Conservation (phyloP, 345 rosid species). For the Gossypium rotundifolium region DNA sequence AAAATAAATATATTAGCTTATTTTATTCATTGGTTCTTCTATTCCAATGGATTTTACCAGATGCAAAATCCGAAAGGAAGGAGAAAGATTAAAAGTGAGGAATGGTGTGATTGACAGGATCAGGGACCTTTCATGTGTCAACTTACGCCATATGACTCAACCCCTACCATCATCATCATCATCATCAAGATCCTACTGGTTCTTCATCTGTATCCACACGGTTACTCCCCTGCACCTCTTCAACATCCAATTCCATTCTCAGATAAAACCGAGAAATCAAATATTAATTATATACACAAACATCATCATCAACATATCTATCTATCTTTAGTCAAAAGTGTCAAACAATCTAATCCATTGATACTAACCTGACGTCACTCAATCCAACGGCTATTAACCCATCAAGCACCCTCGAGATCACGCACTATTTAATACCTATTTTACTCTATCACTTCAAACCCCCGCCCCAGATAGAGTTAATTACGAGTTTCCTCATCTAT, state of each 20-base stretch:
- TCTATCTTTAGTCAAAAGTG: constrained; percentile 11
- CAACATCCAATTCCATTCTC: background rate
- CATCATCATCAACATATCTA: background rate
- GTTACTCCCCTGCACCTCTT: constrained; percentile 11
- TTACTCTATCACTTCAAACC: background rate
- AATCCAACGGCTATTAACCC: constrained; percentile 25
- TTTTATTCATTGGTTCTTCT: too few relatives aligned
- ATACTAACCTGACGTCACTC: constrained; percentile 28
- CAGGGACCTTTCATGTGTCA: constrained; percentile 3
- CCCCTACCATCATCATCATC: background rate
- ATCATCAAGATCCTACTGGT: constrained; percentile 1
- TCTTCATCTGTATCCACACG: constrained; percentile 6
- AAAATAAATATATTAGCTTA: too few relatives aligned
- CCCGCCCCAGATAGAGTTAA: too few relatives aligned
- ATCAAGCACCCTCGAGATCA: constrained; percentile 21
- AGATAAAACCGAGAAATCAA: background rate
- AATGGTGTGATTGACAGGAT: background rate
- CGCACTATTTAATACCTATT: background rate
- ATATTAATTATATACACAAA: background rate
- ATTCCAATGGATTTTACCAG: background rate
- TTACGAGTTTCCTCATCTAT: background rate
- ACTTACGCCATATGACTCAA: background rate
- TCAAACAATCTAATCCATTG: constrained; percentile 42
- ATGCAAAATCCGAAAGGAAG: background rate
- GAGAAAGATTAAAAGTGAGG: background rate